Evolutionary conservation across 805 yeast genomes (phyloP), one percentile per base, ranked within the genome.

Genomic region (Schwanniomyces pseudopolymorphus): DNA sequence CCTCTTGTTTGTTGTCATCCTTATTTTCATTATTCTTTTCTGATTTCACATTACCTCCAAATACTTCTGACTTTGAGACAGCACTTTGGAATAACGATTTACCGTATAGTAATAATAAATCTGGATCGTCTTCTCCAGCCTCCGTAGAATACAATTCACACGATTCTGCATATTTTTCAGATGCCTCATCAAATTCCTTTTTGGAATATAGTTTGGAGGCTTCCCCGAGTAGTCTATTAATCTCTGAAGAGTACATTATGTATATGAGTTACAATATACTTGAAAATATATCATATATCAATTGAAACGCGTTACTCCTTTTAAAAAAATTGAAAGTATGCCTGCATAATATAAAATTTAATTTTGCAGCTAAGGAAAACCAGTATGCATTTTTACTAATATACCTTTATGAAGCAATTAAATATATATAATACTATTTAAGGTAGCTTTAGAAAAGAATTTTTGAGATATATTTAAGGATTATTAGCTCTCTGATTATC

Each of bases 61-160:
- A 75, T 3, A 91, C 85, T 38, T 85, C 91, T 2, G 89, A 82
- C 39, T 79, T 84, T 16, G 80, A 69, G 7, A 88, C 86, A 0
- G 91, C 97, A 33, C 80, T 78, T 51, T 84, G 86, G 66, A 85
- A 90, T 31, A 91, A 65, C 0, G 96, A 83, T 61, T 83, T 82
- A 2, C 96, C 97, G 53, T 90, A 90, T 35, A 86, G 64, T 53
- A 77, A 81, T 56, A 90, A 70, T 53, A 89, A 72, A 50, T 87
- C 87, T 4, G 94, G 85, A 52, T 89, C 96, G 39, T 79, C 78
- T n/a, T 79, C 82, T 11, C 76, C 72, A 19, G 75, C 67, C 33
- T 72, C 73, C 10, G 67, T 67, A 42, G 81, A 76, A 53, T 67
- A 75, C 37, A 63, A 50, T 47, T 79, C 85, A 60, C 96, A 89